Evolutionary conservation across 805 yeast species (phyloP).

Genomic region (Wickerhamomyces bisporus): DNA sequence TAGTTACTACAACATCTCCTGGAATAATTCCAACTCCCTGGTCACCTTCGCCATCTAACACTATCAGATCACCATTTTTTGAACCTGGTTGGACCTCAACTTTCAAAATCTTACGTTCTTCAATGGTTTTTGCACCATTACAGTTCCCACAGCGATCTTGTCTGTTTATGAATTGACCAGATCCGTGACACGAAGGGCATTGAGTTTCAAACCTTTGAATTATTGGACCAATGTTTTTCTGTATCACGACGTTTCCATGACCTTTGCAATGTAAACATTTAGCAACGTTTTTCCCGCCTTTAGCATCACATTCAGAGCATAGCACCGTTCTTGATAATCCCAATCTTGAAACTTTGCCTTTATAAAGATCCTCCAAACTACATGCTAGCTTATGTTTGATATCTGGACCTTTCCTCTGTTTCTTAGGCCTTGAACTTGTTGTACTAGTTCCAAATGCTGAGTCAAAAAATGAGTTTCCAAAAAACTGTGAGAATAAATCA

Average conservation of each 20-base stretch:
- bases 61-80: constrained; percentile 43
- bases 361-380: constrained; percentile 49
- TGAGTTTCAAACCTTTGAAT: constrained; percentile 38
- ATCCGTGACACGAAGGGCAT: constrained; percentile 40
- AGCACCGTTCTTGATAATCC: constrained; percentile 45
- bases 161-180: constrained; percentile 30
- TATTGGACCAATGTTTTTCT: constrained; percentile 39
- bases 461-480: constrained; percentile 26
- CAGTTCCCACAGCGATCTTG: constrained; percentile 36
- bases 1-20: constrained; percentile 60
- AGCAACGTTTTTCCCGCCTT: constrained; percentile 36
- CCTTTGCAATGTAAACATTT: constrained; percentile 38
- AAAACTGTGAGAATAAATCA: constrained; percentile 27
- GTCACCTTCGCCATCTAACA: constrained; percentile 59
- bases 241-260: constrained; percentile 35
- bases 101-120: constrained; percentile 45
- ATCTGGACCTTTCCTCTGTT: constrained; percentile 40
- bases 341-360: constrained; percentile 52
- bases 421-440: constrained; percentile 9
- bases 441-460: not conserved
- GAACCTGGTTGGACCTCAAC: constrained; percentile 55
- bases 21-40: constrained; percentile 55
- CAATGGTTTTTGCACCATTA: constrained; percentile 40
- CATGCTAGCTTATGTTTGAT: constrained; percentile 52
- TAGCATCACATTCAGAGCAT: constrained; percentile 48